A percentile compares a stretch with the other conserved stretches of the same genome.
Conservation (phyloP, 192 early-diverging fungal genomes). For the Entomortierella parvispora region DNA sequence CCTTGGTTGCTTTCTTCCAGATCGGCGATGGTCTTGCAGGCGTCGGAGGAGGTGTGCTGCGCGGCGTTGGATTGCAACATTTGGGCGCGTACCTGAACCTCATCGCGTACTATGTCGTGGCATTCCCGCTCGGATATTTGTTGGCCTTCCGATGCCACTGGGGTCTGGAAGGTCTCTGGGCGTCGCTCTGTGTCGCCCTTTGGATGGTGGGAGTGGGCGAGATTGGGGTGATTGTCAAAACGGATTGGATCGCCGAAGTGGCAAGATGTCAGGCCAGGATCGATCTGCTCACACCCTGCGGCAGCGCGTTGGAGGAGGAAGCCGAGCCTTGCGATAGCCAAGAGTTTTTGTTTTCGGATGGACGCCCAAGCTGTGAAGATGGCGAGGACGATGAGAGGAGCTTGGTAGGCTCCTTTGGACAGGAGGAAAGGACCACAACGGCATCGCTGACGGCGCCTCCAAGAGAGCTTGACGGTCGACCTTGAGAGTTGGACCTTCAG, state of each 20-base stretch:
- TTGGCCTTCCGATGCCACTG: conserved; percentile 64
- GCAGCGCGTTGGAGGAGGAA: too few relatives aligned
- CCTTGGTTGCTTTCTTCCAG: conserved; percentile 84
- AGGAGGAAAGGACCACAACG: too few relatives aligned
- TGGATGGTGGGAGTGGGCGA: conserved; percentile 51
- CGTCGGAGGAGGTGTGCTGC: conserved; percentile 74
- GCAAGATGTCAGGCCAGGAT: conserved; percentile 39
- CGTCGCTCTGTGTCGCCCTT: conserved; percentile 62
- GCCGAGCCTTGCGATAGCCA: too few relatives aligned
- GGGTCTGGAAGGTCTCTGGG: conserved; percentile 74
- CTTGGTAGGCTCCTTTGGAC: too few relatives aligned
- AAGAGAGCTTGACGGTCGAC: too few relatives aligned
- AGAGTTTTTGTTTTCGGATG: too few relatives aligned
- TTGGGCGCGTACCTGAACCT: conserved; percentile 68
- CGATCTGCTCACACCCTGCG: conserved; percentile 13
- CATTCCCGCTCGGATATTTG: conserved; percentile 69
- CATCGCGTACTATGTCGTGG: conserved; percentile 74
- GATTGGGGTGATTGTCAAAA: conserved; percentile 45
- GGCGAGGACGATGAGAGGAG: too few relatives aligned
- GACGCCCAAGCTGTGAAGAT: too few relatives aligned
- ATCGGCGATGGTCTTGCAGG: conserved; percentile 71
- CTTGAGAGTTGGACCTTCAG: too few relatives aligned
- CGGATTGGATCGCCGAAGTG: conserved; percentile 51
- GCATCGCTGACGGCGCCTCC: too few relatives aligned
- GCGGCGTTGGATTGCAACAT: conserved; percentile 83